These are phyloP conservation scores for Schizochytrium sp. DNA, from an alignment of 108 stramenopile species.

Conservation along the genomic window DNA sequence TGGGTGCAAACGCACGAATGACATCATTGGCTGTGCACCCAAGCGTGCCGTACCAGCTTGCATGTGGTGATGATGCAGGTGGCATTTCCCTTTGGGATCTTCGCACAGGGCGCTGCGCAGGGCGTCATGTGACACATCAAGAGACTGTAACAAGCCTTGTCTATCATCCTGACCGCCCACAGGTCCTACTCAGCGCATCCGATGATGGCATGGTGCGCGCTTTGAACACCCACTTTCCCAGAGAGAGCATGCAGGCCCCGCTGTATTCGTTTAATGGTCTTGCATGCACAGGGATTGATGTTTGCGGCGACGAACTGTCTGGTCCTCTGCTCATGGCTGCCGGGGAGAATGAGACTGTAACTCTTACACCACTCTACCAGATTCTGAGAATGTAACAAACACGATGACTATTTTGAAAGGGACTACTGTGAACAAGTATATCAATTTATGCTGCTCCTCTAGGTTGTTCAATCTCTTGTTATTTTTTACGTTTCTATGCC, in stretches of 20 bases:
- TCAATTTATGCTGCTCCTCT: no score
- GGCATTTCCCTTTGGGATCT: conserved; percentile 25
- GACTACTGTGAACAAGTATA: no score
- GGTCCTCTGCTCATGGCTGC: conserved; percentile 44
- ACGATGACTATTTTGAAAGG: not conserved
- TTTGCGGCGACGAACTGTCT: conserved; percentile 37
- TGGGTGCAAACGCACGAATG: not conserved
- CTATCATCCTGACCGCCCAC: conserved; percentile 25
- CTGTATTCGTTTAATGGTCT: conserved; percentile 34
- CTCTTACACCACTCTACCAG: not conserved
- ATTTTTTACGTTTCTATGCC: no score
- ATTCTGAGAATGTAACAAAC: not conserved
- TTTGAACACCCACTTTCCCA: conserved; percentile 13
- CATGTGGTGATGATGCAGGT: not conserved
- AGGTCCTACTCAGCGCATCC: not conserved
- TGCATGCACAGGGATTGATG: conserved; percentile 10
- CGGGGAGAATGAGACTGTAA: not conserved
- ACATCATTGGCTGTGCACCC: conserved; percentile 51
- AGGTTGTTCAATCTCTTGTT: no score
- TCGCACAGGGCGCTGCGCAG: not conserved
- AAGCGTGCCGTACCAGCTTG: conserved; percentile 40
- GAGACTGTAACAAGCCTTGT: not conserved
- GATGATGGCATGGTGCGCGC: conserved; percentile 24
- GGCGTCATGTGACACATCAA: not conserved
- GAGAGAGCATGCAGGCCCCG: not conserved